phyloP scores from a whole-genome alignment of 164 flowering plant genomes.

The Warburgia ugandensis region DNA sequence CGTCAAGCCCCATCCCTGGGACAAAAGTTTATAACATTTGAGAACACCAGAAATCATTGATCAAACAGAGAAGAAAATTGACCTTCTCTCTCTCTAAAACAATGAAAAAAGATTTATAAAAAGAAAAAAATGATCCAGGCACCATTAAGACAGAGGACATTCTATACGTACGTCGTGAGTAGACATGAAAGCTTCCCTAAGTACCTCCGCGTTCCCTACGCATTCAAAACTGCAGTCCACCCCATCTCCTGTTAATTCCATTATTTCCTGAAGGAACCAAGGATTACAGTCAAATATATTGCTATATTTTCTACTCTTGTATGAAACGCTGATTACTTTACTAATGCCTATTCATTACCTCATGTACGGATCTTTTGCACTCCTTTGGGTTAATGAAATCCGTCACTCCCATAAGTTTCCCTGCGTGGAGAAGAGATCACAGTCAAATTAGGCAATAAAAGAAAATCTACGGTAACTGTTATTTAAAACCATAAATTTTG shows the following conservation, averaged over 20 bases:
- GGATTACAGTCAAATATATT: too few relatives aligned
- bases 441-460: background rate
- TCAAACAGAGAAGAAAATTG: too few relatives aligned
- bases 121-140: too few relatives aligned
- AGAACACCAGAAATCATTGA: background rate
- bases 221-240: slow-evolving; percentile 77
- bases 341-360: too few relatives aligned
- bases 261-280: slow-evolving; percentile 69
- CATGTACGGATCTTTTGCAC: slow-evolving; percentile 34
- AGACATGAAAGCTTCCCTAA: slow-evolving; percentile 65
- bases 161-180: slow-evolving; percentile 42
- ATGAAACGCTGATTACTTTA: too few relatives aligned
- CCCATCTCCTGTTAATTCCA: slow-evolving; percentile 53
- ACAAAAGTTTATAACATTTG: background rate
- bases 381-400: slow-evolving; percentile 59
- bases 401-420: slow-evolving; percentile 51
- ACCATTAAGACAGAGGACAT: background rate
- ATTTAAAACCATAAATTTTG: too few relatives aligned
- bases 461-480: too few relatives aligned
- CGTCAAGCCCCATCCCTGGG: slow-evolving; percentile 74
- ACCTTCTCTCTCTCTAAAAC: too few relatives aligned
- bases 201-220: slow-evolving; percentile 58
- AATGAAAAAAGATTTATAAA: too few relatives aligned
- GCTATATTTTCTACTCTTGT: too few relatives aligned
- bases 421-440: slow-evolving; percentile 17